Conservation (phyloP, 106 monocot genomes). For the Acorus calamus region DNA sequence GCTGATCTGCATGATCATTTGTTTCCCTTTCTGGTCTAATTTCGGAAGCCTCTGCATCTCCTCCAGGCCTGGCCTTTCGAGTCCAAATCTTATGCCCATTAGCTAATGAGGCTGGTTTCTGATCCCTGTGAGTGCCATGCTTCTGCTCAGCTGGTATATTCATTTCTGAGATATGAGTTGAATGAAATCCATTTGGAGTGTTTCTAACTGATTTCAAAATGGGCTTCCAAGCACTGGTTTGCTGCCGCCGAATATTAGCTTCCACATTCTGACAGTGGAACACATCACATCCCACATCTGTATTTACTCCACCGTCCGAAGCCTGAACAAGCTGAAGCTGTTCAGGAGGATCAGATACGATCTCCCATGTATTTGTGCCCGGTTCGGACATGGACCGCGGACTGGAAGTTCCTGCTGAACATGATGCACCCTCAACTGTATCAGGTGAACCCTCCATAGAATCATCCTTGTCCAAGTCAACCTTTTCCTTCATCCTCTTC, state of each 20-base stretch:
- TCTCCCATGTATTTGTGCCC: not conserved
- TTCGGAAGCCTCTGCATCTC: slow-evolving; percentile 14
- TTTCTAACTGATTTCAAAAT: slow-evolving; percentile 16
- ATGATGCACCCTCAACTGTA: not conserved
- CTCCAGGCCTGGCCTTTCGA: slow-evolving; percentile 26
- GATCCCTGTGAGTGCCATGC: slow-evolving; percentile 21
- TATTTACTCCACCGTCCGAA: not conserved
- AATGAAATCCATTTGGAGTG: slow-evolving; percentile 11
- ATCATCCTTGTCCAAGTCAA: slow-evolving; percentile 9
- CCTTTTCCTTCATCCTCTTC: slow-evolving; percentile 9
- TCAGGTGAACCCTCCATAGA: slow-evolving; percentile 1
- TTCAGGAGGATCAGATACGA: not conserved
- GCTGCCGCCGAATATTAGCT: slow-evolving; percentile 9
- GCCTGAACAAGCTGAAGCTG: not conserved
- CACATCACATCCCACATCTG: not conserved
- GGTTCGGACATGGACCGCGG: slow-evolving; percentile 20
- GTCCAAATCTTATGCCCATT: slow-evolving; percentile 38
- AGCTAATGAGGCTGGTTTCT: slow-evolving; percentile 2
- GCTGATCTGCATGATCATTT: slow-evolving; percentile 5
- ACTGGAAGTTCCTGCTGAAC: slow-evolving; percentile 20
- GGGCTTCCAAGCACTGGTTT: not conserved
- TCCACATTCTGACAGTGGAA: not conserved
- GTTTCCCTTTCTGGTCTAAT: slow-evolving; percentile 14
- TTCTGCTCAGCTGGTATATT: slow-evolving; percentile 10
- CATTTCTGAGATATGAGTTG: slow-evolving; percentile 3